Evolutionary conservation across 768 basidiomycete species (phyloP).

Genomic region (Hygrophorus pudorinus): DNA sequence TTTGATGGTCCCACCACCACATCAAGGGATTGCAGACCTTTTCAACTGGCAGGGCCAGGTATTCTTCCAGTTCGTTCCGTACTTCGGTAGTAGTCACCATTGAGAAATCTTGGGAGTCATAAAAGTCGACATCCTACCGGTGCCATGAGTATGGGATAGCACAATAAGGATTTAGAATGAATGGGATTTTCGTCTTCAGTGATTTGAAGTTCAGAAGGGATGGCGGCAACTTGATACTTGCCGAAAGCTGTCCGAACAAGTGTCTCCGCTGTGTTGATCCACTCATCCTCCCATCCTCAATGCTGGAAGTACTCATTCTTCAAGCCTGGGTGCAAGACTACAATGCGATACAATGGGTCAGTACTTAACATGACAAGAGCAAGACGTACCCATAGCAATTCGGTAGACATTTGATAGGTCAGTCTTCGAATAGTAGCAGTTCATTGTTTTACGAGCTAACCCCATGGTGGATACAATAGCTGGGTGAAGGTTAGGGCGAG

Average conservation of each 20-base stretch:
- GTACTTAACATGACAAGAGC: not conserved
- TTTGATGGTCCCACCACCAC: conserved; percentile 14
- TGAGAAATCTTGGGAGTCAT: not conserved
- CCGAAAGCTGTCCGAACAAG: too few species aligned
- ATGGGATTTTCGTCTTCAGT: too few species aligned
- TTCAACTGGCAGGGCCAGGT: conserved; percentile 11
- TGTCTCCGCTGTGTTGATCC: too few species aligned
- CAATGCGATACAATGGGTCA: not conserved
- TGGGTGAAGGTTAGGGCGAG: not conserved
- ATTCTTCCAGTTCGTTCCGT: conserved; percentile 13
- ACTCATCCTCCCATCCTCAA: too few species aligned
- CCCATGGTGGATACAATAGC: conserved; percentile 16
- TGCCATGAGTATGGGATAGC: not conserved
- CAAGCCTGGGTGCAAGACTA: conserved; percentile 20
- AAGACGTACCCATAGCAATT: conserved; percentile 26
- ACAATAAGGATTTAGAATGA: too few species aligned
- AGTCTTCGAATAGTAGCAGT: conserved; percentile 22
- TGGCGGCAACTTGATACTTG: too few species aligned
- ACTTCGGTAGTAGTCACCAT: not conserved
- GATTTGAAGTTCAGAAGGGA: too few species aligned
- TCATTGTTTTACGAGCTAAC: conserved; percentile 19
- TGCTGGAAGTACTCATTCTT: conserved; percentile 20
- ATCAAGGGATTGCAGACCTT: conserved; percentile 10
- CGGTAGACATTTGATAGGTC: conserved; percentile 22
- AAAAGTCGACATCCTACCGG: not conserved